A percentile compares a stretch with the other conserved stretches of the same genome.
Conservation (phyloP, 176 grass and related monocot species). For the Themeda triandra region DNA sequence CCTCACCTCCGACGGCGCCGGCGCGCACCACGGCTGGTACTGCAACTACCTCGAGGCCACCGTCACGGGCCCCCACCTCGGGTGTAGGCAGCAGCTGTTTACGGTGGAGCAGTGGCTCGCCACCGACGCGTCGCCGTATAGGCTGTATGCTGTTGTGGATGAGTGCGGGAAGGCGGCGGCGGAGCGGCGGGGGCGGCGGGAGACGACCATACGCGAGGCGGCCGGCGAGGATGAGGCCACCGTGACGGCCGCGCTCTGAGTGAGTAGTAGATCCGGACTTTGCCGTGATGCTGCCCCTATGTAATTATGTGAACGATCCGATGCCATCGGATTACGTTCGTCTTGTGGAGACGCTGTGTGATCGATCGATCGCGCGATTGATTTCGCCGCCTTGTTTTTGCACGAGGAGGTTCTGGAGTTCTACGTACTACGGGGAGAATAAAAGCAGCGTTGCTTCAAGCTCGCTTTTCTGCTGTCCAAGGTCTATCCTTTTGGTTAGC, state of each 20-base stretch:
- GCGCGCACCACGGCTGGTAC: slow-evolving; percentile 82
- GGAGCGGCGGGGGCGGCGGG: neutral
- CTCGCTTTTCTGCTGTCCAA: neutral
- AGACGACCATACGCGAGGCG: neutral
- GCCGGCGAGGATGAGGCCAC: neutral
- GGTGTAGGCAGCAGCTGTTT: slow-evolving; percentile 63
- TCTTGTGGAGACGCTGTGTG: neutral
- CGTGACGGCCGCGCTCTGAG: neutral
- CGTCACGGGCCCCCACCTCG: slow-evolving; percentile 62
- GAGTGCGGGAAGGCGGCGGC: neutral
- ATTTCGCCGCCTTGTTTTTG: neutral
- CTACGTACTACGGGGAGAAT: slow-evolving; percentile 1
- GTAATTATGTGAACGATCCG: neutral
- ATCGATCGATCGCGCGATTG: neutral
- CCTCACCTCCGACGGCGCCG: slow-evolving; percentile 78
- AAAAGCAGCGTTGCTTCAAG: neutral
- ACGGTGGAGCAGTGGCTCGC: slow-evolving; percentile 96
- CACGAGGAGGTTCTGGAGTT: neutral
- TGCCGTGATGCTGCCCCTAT: neutral
- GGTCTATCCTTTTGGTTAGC: neutral
- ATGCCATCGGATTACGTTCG: neutral
- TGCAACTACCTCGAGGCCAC: slow-evolving; percentile 93
- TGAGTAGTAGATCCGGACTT: no score
- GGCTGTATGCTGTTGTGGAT: slow-evolving; percentile 50
- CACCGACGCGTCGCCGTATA: slow-evolving; percentile 60